Conservation (phyloP, 768 basidiomycete genomes). For the Leccinellum albellum region DNA sequence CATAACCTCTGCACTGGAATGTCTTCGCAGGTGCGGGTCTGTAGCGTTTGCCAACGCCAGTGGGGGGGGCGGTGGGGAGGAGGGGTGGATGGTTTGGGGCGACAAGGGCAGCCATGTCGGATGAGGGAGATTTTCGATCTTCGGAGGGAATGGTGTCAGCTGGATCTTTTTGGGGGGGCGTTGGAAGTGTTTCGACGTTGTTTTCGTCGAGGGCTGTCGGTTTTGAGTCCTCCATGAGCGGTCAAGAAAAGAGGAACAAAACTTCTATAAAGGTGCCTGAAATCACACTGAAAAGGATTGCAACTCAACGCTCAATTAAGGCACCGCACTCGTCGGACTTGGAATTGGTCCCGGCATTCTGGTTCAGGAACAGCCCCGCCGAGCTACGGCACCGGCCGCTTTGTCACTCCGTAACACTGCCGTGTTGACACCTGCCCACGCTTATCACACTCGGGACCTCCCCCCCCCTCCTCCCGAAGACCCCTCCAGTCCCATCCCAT, state of each 20-base stretch:
- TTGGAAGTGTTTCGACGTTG: slow-evolving; percentile 8
- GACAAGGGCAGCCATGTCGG: slow-evolving; percentile 35
- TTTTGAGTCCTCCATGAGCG: slow-evolving; percentile 36
- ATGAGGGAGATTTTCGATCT: slow-evolving; percentile 1
- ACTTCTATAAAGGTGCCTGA: slow-evolving; percentile 35
- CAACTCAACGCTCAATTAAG: slow-evolving; percentile 32
- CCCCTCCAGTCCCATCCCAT: slow-evolving; percentile 9
- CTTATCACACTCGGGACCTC: slow-evolving; percentile 20
- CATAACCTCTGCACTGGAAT: slow-evolving; percentile 92
- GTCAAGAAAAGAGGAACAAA: slow-evolving; percentile 32
- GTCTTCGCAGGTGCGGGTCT: slow-evolving; percentile 87
- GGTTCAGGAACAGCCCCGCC: slow-evolving; percentile 35
- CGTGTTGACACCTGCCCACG: slow-evolving; percentile 12
- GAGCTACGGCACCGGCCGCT: slow-evolving; percentile 34
- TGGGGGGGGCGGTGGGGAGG: slow-evolving; percentile 14
- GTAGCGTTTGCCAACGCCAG: slow-evolving; percentile 56
- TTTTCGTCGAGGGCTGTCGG: slow-evolving; percentile 23
- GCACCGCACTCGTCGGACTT: slow-evolving; percentile 34
- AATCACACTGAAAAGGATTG: slow-evolving; percentile 31
- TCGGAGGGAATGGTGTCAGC: not conserved
- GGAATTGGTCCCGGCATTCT: slow-evolving; percentile 14
- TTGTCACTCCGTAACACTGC: slow-evolving; percentile 22
- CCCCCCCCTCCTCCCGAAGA: no score
- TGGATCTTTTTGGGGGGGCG: slow-evolving; percentile 3
- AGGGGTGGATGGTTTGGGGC: slow-evolving; percentile 19